Evolutionary conservation across 2,329 filamentous ascomycete species (phyloP), one percentile per base, ranked within the genome.

Genomic region (Chaetomium olivaceum): DNA sequence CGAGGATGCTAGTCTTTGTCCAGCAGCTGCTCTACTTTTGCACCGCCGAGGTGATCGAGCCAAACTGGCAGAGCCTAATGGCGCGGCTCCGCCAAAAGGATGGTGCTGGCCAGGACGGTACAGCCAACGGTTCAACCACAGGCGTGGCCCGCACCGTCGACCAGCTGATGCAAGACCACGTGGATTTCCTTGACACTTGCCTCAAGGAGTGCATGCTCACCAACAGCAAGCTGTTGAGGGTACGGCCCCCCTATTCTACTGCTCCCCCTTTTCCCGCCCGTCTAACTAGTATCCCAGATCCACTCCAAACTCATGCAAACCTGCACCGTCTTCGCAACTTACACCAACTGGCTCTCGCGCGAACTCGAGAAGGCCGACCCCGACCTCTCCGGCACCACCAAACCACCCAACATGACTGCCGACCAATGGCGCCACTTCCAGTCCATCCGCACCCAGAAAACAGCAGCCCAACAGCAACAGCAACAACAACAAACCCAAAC

Each of bases 141-240:
- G 73, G 76, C 0, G 75, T 78, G 7, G 81, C 80, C 50, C 80
- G 93, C 46, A 99, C 95, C 0, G 95, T 99, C 1, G 95, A 99
- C 74, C 93, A 98, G 79, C 80, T 99, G 74, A 99, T 99, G 95
- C 92, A 98, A 79, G 93, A 98, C 74, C 95, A 99, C 79, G 93
- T 99, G 67, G 95, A 98, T 78, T 99, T 99, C 77, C 81, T 99
- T 57, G 95, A 97, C 73, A 98, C 95, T 4, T 99, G 95, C 76
- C 82, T 99, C 73, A 99, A 98, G 79, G 95, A 98, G 80, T 98
- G 95, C 81, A 98, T 98, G 93, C 84, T 99, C 70, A 99, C 95
- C 23, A 97, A 99, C 77, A 92, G 92, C 75, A 97, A 97, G 80
- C 84, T 99, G 7, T 80, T 99, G 6, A 90, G 92, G 79, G 94